phyloP scores from a whole-genome alignment of 306 rosid genomes.

The Ormosia semicastrata region DNA sequence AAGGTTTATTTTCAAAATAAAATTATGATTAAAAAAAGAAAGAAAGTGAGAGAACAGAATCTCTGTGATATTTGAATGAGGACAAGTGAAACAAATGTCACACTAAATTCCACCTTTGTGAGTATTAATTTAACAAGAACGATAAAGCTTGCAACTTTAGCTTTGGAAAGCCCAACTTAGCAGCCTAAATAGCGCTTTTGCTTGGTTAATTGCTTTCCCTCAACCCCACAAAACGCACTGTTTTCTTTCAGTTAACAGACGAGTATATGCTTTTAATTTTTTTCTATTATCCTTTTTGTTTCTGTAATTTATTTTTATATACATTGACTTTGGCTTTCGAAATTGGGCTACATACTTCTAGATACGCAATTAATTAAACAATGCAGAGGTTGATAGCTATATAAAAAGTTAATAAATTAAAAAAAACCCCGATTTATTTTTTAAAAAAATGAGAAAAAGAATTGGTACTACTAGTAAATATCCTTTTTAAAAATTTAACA shows the following conservation, averaged over 20 bases:
- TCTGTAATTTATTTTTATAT: conserved; percentile 12
- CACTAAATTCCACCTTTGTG: conserved; percentile 48
- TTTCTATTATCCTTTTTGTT: background rate
- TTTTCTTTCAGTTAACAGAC: conserved; percentile 44
- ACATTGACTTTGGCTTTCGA: conserved; percentile 57
- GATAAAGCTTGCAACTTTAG: conserved; percentile 64
- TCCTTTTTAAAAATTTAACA: conserved; percentile 19
- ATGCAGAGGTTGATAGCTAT: background rate
- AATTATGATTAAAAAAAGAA: background rate
- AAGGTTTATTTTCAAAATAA: background rate
- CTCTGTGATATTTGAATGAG: conserved; percentile 67
- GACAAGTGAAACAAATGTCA: conserved; percentile 74
- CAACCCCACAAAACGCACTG: conserved; percentile 32
- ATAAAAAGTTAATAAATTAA: background rate
- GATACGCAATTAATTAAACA: conserved; percentile 22
- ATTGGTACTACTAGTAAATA: background rate
- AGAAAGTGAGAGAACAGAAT: conserved; percentile 49
- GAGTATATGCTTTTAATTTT: conserved; percentile 46
- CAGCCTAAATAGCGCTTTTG: conserved; percentile 63
- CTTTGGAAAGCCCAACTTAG: conserved; percentile 58
- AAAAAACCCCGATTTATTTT: background rate
- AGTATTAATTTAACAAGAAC: conserved; percentile 44
- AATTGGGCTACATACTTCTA: conserved; percentile 39
- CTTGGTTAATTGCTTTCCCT: conserved; percentile 27
- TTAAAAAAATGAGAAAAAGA: background rate